Evolutionary conservation across 352 stramenopile species (phyloP), one percentile per base, ranked within the genome.

Genomic region (Phytophthora multivora): DNA sequence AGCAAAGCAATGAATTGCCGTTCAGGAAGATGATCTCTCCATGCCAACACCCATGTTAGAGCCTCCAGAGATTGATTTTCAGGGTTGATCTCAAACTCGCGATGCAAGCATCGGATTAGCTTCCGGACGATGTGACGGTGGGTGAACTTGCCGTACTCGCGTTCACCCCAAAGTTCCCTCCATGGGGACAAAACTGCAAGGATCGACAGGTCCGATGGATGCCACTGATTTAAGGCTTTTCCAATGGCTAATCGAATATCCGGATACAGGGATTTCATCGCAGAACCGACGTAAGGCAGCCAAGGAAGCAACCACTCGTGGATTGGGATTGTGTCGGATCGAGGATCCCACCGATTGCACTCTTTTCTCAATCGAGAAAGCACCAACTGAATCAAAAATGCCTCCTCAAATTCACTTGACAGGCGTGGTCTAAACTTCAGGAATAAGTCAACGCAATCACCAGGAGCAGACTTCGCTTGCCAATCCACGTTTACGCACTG

Each of bases 61-160:
- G 66, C 62, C 18, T 90, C 80, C 15, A 96, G 52, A 2, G 80
- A 82, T 63, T 96, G 80, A 16, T 87, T 80, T 31, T 80, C 63
- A 0, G 89, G 89, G 47, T 97, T 77, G 3, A 97, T 70, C 33
- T 84, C 56, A 35, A 97, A 92, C 26, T 95, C 85, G n/a, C 86
- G 78, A 13, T 95, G 79, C 15, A 96, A 75, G 53, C 74, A 89
- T 3, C 86, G 78, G 26, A 89, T 75, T 13, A 96, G 62, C 66
- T 92, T 94, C 13, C 75, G 79, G 4, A 89, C 52, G 21, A 96
- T 86, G 43, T 92, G 75, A 16, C 84, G 80, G 58, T 95, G 79
- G 0, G 86, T 94, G 46, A 96, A 95, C 59, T 93, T 89, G 11
- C 71, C 82, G 56, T 92, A 95, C 18, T 94, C 84, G n/a, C 75